Evolutionary conservation across 1,284 basidiomycete species (phyloP), one percentile per base, ranked within the genome.

Genomic region (Apiotrichum siamense): DNA sequence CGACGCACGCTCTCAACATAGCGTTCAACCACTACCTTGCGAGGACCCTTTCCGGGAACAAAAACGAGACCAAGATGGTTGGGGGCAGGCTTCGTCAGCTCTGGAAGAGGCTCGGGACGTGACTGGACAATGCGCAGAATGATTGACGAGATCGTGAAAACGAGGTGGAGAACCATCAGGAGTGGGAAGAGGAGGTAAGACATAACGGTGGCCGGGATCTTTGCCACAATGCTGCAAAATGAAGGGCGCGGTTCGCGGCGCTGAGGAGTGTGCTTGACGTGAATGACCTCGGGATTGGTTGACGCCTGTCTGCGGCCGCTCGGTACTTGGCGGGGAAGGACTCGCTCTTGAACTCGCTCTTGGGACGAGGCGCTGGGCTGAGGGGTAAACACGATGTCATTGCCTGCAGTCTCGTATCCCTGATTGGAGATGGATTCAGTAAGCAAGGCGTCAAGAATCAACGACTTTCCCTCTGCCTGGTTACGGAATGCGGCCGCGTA

Each of bases 111-210:
- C 7, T 39, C 17, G 5, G 54, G 43, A 13, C 45, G 54, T 5
- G 46, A 39, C 52, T 69, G 60, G 39, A 59, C 60, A n/a, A 62
- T 52, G 11, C 67, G 57, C 1, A 70, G 54, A 23, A 62, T 32
- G 12, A 70, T 50, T 9, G 67, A 67, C 10, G 57, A 61, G 35
- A 66, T 26, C 31, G 62, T 60, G 63, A 70, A 70, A 7, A 50
- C 7, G 3, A 64, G 18, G 40, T 70, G 67, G 3, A 70, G 57
- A 13, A 65, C 50, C 32, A 61, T 15, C 42, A 67, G 62, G 35
- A 66, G 33, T 18, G 67, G 67, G 26, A 57, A 49, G 36, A 59
- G 49, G 35, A 53, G 39, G 33, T 48, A 35, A 15, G 41, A 50
- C 12, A 57, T 17, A 3, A 56, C 7, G 3, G 3, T 9, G 3